phyloP scores from a whole-genome alignment of 192 early-diverging fungal genomes.

The Umbelopsis vinacea region DNA sequence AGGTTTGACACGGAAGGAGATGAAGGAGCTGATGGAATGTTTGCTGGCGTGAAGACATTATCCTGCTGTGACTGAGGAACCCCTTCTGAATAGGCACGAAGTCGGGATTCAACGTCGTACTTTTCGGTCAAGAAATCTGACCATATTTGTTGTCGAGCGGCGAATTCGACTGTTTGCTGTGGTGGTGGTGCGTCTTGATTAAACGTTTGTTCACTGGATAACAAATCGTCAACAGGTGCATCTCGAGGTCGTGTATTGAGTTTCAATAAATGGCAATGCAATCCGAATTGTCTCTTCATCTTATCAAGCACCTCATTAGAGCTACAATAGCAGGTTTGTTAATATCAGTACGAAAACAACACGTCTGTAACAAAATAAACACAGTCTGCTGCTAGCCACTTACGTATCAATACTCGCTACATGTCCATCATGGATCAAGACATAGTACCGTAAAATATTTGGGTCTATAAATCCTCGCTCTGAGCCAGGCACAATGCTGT shows the following conservation, averaged over 20 bases:
- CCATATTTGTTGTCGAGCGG: slow-evolving; percentile 23
- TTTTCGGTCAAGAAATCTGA: slow-evolving; percentile 10
- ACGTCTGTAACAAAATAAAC: neutral
- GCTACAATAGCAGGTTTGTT: slow-evolving; percentile 37
- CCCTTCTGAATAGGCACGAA: slow-evolving; percentile 15
- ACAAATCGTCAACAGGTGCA: neutral
- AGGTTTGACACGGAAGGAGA: neutral
- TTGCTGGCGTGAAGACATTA: neutral
- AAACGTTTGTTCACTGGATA: neutral
- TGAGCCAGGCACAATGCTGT: slow-evolving; percentile 42
- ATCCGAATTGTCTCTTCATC: slow-evolving; percentile 69
- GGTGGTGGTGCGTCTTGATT: neutral
- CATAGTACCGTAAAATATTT: slow-evolving; percentile 77
- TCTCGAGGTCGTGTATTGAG: slow-evolving; percentile 57
- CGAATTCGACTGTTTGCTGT: neutral
- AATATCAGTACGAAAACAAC: neutral
- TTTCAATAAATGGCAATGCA: slow-evolving; percentile 62
- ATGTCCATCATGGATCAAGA: slow-evolving; percentile 85
- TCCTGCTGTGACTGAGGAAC: neutral
- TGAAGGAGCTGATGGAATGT: neutral
- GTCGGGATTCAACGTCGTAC: slow-evolving; percentile 17
- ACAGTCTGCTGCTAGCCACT: slow-evolving; percentile 7
- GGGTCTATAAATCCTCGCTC: slow-evolving; percentile 80
- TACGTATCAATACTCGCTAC: slow-evolving; percentile 57
- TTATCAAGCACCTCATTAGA: slow-evolving; percentile 61